Percentiles rank a stretch among this genome's conserved stretches.
Conservation (phyloP, 2,329 filamentous ascomycete species). For the Exophiala oligosperma region DNA sequence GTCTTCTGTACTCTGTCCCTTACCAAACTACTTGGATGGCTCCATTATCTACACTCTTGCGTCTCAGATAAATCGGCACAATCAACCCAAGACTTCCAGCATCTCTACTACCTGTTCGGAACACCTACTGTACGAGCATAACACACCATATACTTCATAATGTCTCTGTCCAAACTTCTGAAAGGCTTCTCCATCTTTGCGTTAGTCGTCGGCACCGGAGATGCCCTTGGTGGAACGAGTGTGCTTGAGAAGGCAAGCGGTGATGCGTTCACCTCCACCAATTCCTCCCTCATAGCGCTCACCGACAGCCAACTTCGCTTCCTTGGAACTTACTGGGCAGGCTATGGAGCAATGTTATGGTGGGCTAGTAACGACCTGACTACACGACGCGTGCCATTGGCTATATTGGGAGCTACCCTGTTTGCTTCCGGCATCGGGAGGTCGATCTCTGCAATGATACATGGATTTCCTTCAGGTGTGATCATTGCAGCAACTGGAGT, state of each 20-base stretch:
- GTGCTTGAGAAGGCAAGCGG: not conserved
- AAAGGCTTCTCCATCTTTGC: too few species aligned
- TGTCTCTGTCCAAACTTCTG: too few species aligned
- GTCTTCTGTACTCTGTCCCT: too few species aligned
- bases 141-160: too few species aligned
- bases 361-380: not conserved
- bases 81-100: too few species aligned
- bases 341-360: not conserved
- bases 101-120: too few species aligned
- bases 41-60: too few species aligned
- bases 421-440: not conserved
- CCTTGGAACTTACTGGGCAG: not conserved
- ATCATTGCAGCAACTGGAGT: not conserved
- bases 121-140: too few species aligned
- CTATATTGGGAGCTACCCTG: not conserved
- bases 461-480: not conserved
- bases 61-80: too few species aligned
- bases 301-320: not conserved
- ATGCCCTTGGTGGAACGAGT: not conserved
- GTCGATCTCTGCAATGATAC: not conserved
- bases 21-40: too few species aligned
- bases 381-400: not conserved
- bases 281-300: not conserved
- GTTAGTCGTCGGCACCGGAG: not conserved
- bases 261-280: not conserved